Conservation (phyloP, 306 rosid genomes). For the Lithocarpus polystachyus region DNA sequence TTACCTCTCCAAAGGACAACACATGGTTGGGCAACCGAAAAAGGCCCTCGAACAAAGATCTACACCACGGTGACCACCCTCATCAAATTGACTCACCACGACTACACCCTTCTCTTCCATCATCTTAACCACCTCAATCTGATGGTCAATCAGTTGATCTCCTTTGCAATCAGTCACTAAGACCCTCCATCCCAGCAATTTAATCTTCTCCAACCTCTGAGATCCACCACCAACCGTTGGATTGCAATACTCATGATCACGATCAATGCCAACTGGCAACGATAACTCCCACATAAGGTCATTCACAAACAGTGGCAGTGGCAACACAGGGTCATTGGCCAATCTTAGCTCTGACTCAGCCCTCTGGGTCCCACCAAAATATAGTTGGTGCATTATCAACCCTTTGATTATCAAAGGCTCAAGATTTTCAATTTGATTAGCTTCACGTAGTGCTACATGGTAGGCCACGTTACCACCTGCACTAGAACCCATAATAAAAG, state of each 20-base stretch:
- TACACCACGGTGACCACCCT: constrained; percentile 44
- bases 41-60: no score
- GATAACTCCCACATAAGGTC: constrained; percentile 46
- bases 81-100: constrained; percentile 30
- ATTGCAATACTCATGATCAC: constrained; percentile 53
- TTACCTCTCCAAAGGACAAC: no score
- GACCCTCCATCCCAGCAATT: constrained; percentile 29
- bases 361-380: constrained; percentile 42
- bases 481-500: no score
- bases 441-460: constrained; percentile 15
- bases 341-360: constrained; percentile 30
- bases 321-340: constrained; percentile 17
- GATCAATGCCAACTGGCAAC: constrained; percentile 33
- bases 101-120: constrained; percentile 29
- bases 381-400: constrained; percentile 48
- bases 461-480: no score
- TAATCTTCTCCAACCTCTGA: constrained; percentile 2
- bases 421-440: not conserved
- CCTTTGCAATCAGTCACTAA: constrained; percentile 42
- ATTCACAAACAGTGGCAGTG: not conserved
- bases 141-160: constrained; percentile 55
- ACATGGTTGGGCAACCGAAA: no score
- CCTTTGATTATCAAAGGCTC: constrained; percentile 30
- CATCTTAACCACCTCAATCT: constrained; percentile 26
- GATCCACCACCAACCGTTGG: constrained; percentile 26